Evolutionary conservation across 2,329 filamentous ascomycete genomes (phyloP), one percentile per base, ranked within the genome.

Genomic region (Pseudogymnoascus pannorum): DNA sequence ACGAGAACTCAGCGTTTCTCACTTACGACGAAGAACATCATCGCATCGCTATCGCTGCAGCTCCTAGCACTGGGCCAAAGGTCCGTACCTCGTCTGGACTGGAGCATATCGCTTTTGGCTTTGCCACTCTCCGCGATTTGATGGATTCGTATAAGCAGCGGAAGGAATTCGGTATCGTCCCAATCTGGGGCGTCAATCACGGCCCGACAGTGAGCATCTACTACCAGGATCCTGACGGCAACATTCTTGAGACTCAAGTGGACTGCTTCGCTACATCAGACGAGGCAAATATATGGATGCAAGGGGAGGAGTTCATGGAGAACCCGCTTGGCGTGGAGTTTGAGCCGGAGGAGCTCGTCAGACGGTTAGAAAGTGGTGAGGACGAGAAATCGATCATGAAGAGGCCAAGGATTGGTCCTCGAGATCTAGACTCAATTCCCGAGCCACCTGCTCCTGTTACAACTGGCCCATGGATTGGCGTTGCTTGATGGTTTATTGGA

Each of bases 161-260:
- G 16, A 74, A 73, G 63, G 64, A 66, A 0, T 61, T 65, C 5
- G 74, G 73, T 1, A 75, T 78, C 58, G 11, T 67, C 42, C 79
- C 79, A 0, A 24, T 72, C 4, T 78, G 75, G 75, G 72, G 68
- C 62, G 71, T 78, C 42, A 79, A 81, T 65, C 79, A 81, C 65
- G 79, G 79, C 2, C 72, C 73, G 1, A 80, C 76, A 1, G 77
- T 72, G 0, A 75, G 72, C 65, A 75, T 81, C 42, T 81, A 81
- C 67, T 81, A 80, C 66, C 62, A 65, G 5, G 79, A 81, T 66
- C 78, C 77, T 3, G 78, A 81, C 64, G 76, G 77, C 16, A 80
- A 80, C 66, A 64, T 70, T 64, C 57, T 81, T 24, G 79, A 81
- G 69, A 75, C 73, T 3, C 77, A 80, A 66, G 75, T 78, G 2